These are phyloP conservation scores for Aspergillus coremiiformis DNA, from an alignment of 495 filamentous ascomycete genomes.

Conservation along the genomic window DNA sequence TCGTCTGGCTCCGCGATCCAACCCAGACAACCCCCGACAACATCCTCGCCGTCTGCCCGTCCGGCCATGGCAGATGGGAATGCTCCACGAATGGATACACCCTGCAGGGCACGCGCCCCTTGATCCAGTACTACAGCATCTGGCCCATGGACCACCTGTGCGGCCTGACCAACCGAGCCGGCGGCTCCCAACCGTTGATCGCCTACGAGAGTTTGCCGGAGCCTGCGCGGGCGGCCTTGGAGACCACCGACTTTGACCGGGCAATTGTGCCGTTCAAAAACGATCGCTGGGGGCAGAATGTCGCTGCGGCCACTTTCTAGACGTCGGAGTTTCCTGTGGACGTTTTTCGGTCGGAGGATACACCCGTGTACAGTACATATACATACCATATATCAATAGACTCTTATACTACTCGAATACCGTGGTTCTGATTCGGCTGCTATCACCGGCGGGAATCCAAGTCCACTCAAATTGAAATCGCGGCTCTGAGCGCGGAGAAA, in stretches of 20 bases:
- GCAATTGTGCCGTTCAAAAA: constrained; percentile 43
- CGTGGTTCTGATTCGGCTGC: too few relatives aligned
- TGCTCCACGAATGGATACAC: constrained; percentile 36
- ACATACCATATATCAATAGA: too few relatives aligned
- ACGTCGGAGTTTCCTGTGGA: too few relatives aligned
- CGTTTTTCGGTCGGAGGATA: too few relatives aligned
- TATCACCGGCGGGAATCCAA: too few relatives aligned
- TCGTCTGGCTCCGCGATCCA: constrained; percentile 37
- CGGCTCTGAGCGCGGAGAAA: too few relatives aligned
- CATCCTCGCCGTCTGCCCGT: constrained; percentile 44
- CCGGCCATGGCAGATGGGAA: constrained; percentile 46
- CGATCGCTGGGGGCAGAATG: constrained; percentile 31
- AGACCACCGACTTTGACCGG: constrained; percentile 36
- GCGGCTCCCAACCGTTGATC: constrained; percentile 45
- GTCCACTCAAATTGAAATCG: too few relatives aligned
- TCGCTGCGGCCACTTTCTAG: constrained; percentile 31
- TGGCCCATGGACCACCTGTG: constrained; percentile 46
- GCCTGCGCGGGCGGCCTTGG: constrained; percentile 30
- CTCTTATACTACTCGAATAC: too few relatives aligned
- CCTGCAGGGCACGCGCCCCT: constrained; percentile 28
- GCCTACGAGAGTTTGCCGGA: constrained; percentile 46
- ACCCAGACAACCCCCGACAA: constrained; percentile 33
- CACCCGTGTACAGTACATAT: too few relatives aligned
- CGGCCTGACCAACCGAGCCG: constrained; percentile 36
- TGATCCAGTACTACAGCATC: constrained; percentile 42